Evolutionary conservation across 768 basidiomycete genomes (phyloP).

Genomic region (Trametes coccinea): DNA sequence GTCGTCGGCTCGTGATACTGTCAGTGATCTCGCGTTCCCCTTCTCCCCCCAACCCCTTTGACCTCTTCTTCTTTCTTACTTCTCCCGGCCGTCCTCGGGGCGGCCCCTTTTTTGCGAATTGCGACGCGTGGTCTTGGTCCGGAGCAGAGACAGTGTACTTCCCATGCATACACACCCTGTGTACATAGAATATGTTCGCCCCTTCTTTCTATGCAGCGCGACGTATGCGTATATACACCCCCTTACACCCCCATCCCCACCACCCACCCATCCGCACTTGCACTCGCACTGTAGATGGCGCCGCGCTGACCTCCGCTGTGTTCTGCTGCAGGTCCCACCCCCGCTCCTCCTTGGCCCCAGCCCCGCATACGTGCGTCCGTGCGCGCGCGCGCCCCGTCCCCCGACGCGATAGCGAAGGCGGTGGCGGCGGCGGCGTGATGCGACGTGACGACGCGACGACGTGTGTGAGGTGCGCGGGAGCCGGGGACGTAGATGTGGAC

Average conservation of each 20-base stretch:
- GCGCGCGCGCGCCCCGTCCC: too few species aligned
- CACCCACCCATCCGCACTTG: too few species aligned
- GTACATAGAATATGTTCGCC: constrained; percentile 10
- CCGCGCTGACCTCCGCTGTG: too few species aligned
- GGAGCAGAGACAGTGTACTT: constrained; percentile 1
- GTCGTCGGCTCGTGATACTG: constrained; percentile 17
- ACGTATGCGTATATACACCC: background rate
- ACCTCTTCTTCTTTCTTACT: background rate
- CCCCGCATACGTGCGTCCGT: too few species aligned
- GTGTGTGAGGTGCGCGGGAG: background rate
- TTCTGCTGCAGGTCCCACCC: too few species aligned
- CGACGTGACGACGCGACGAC: too few species aligned
- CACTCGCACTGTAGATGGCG: too few species aligned
- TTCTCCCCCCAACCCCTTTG: background rate
- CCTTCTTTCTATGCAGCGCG: constrained; percentile 1
- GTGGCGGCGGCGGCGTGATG: too few species aligned
- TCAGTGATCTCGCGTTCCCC: constrained; percentile 10
- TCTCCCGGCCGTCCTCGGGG: background rate
- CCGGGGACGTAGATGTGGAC: background rate
- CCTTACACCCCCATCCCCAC: background rate
- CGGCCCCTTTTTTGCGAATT: background rate
- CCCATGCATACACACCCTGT: background rate
- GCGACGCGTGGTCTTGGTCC: background rate
- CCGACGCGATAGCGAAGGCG: too few species aligned
- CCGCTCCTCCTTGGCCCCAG: too few species aligned